Percentiles rank a stretch among this genome's conserved stretches.
These are phyloP conservation scores for Tremellales sp. DNA, from an alignment of 1,284 basidiomycete genomes.

Conservation along the genomic window DNA sequence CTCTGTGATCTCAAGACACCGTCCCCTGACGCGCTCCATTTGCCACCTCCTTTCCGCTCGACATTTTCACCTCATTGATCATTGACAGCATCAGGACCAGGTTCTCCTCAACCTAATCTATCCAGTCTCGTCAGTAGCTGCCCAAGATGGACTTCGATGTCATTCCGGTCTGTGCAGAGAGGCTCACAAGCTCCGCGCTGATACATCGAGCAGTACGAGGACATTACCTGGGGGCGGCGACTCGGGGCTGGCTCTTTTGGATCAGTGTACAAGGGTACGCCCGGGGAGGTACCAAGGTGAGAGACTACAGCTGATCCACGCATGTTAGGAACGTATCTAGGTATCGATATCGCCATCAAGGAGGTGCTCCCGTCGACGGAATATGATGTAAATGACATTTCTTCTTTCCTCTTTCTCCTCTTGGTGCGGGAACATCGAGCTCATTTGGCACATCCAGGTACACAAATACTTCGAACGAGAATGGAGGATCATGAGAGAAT, in stretches of 20 bases:
- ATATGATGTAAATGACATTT: slow-evolving; percentile 60
- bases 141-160: slow-evolving; percentile 64
- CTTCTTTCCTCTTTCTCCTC: neutral
- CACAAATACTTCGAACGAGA: slow-evolving; percentile 97
- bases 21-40: too few relatives aligned
- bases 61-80: too few relatives aligned
- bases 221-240: slow-evolving; percentile 74
- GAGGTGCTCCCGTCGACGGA: slow-evolving; percentile 84
- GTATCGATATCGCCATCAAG: slow-evolving; percentile 94
- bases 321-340: slow-evolving; percentile 73
- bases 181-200: neutral
- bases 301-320: slow-evolving; percentile 1
- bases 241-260: slow-evolving; percentile 89
- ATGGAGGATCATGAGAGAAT: slow-evolving; percentile 89
- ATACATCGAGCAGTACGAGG: slow-evolving; percentile 63
- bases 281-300: neutral
- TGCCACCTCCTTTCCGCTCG: too few relatives aligned
- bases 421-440: neutral
- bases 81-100: too few relatives aligned
- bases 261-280: slow-evolving; percentile 78
- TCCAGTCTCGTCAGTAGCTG: too few relatives aligned
- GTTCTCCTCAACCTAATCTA: too few relatives aligned
- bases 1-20: too few relatives aligned
- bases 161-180: slow-evolving; percentile 60
- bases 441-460: slow-evolving; percentile 47